These are phyloP conservation scores for Phyllosticta capitalensis DNA, from an alignment of 2,329 filamentous ascomycete genomes.

Conservation along the genomic window DNA sequence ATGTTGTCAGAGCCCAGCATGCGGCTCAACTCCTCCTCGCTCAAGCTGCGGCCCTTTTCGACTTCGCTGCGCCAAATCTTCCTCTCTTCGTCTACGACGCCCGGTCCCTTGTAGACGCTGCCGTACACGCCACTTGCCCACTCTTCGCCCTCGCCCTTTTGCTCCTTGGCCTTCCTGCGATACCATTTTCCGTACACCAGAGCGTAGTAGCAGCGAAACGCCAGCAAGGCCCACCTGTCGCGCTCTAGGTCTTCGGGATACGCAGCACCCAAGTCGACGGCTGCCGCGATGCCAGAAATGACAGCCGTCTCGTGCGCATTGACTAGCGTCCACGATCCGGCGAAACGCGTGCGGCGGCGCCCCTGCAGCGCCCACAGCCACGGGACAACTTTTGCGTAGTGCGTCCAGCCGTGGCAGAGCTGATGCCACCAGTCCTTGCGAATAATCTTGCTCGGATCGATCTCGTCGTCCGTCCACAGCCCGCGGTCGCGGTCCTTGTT, in stretches of 20 bases:
- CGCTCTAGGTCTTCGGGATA: conserved; percentile 54
- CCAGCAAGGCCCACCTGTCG: conserved; percentile 51
- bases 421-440: conserved; percentile 60
- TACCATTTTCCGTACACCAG: conserved; percentile 55
- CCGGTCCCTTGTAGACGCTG: conserved; percentile 50
- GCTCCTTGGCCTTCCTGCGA: conserved; percentile 31
- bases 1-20: background rate
- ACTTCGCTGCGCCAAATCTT: conserved; percentile 44
- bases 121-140: conserved; percentile 53
- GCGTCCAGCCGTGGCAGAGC: conserved; percentile 53
- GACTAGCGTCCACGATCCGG: conserved; percentile 59
- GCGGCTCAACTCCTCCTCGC: background rate
- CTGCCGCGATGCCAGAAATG: conserved; percentile 61
- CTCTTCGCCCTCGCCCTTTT: conserved; percentile 38
- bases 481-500: conserved; percentile 46
- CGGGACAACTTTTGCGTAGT: conserved; percentile 57
- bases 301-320: conserved; percentile 63
- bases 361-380: conserved; percentile 66
- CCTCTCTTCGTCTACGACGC: conserved; percentile 44
- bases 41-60: background rate
- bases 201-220: conserved; percentile 53
- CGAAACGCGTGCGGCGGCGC: conserved; percentile 52
- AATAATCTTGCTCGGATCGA: conserved; percentile 51
- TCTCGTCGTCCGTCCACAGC: conserved; percentile 51
- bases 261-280: conserved; percentile 56